Evolutionary conservation across 176 grass and related monocot species (phyloP), one percentile per base, ranked within the genome.

Genomic region (Olyra latifolia): DNA sequence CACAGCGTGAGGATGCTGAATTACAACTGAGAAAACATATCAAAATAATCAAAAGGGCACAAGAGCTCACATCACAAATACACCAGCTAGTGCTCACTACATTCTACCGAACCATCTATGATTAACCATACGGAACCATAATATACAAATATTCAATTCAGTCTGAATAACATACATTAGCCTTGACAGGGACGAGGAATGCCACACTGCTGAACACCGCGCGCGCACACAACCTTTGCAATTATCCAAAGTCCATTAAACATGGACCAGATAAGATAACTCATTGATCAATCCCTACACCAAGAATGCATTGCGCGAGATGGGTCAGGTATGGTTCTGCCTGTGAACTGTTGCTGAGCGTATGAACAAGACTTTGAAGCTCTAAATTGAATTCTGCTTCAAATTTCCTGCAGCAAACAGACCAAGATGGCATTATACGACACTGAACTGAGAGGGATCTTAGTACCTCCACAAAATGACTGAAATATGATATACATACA

Each of bases 241-340:
- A 38, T 20, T n/a, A 8, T 22, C 44, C 8, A 3, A 17, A 13
- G 24, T 71, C 74, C 74, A 19, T 3, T 7, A 20, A 58, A 41
- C 13, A 48, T 3, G 7, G n/a, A 2, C n/a, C 9, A 3, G 42
- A 23, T 29, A 6, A 40, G 63, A 73, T 17, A 50, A 57, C 25
- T 93, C 84, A 95, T 52, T 91, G 84, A 43, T 95, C 96, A 35
- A 84, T 72, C 43, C 90, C 83, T 19, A 91, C 71, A 10, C 91
- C 96, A 69, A 99, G 84, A 69, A 99, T 93, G 88, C 92, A 93
- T 52, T 93, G 96, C 11, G 88, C 92, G 25, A 99, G 93, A 93
- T 91, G 96, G 5, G 90, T 93, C 43, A 99, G 81, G 61, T 98
- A 98, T 5, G 96, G 92, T 71, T 98, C 92, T 40, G 96, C 88